phyloP scores from a whole-genome alignment of 768 basidiomycete species.

The Phylloporus arenicola region DNA sequence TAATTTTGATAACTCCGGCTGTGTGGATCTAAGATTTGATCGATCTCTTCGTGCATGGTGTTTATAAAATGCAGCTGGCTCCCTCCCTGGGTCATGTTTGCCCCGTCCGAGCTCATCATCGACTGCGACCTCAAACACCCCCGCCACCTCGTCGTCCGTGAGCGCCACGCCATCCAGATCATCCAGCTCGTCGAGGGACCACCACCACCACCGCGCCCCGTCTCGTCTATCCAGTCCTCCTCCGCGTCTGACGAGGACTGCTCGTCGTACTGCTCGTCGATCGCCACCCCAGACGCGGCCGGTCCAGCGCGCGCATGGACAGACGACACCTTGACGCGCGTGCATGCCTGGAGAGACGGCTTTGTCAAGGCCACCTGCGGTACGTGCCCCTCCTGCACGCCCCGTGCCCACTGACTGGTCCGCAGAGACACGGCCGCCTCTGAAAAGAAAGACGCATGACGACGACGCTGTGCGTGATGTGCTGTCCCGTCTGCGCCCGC shows the following conservation, averaged over 20 bases:
- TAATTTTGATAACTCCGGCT: not conserved
- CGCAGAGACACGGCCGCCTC: conserved; percentile 27
- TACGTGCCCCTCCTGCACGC: conserved; percentile 23
- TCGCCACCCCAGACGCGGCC: conserved; percentile 37
- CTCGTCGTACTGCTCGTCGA: conserved; percentile 73
- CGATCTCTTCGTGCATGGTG: conserved; percentile 17
- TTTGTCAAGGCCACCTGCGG: conserved; percentile 45
- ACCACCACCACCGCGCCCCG: conserved; percentile 42
- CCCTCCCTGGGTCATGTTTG: no score
- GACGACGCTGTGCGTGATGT: conserved; percentile 37
- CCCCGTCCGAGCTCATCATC: conserved; percentile 19
- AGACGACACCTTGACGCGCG: conserved; percentile 61
- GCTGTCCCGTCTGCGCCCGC: not conserved
- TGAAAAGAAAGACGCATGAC: conserved; percentile 45
- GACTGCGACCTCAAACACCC: conserved; percentile 33
- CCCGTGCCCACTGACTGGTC: conserved; percentile 3
- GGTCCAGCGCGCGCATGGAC: conserved; percentile 22
- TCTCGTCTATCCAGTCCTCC: conserved; percentile 32
- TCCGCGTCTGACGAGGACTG: conserved; percentile 42
- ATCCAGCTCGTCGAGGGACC: conserved; percentile 70
- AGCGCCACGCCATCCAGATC: conserved; percentile 53
- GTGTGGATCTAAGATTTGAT: conserved; percentile 21
- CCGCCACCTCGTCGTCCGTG: conserved; percentile 42
- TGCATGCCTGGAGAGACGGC: conserved; percentile 66
- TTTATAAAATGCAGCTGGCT: conserved; percentile 18